Evolutionary conservation across 768 basidiomycete species (phyloP).

Genomic region (Suillus alpinus): DNA sequence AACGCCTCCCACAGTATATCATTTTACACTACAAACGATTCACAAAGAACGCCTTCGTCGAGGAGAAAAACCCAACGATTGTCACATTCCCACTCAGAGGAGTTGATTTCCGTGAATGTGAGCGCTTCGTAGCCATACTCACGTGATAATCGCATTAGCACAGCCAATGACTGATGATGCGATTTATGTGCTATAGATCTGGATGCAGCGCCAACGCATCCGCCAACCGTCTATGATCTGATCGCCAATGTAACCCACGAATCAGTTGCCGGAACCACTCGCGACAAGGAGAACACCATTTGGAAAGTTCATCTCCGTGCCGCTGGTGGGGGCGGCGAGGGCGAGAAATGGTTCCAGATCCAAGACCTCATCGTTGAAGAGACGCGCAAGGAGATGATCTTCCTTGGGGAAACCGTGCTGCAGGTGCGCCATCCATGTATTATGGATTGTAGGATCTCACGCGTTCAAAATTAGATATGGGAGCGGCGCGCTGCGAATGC

Average conservation of each 20-base stretch:
- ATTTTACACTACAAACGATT: conserved; percentile 96
- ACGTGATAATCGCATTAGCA: conserved; percentile 20
- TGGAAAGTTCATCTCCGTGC: conserved; percentile 91
- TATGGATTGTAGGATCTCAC: conserved; percentile 11
- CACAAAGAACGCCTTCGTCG: conserved; percentile 93
- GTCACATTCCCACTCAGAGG: conserved; percentile 95
- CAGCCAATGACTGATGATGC: conserved; percentile 24
- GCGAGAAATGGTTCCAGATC: conserved; percentile 94
- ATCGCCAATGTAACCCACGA: conserved; percentile 95
- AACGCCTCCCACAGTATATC: conserved; percentile 85
- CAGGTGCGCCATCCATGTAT: conserved; percentile 55
- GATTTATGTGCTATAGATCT: conserved; percentile 54
- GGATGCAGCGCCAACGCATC: conserved; percentile 59
- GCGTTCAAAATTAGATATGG: conserved; percentile 50
- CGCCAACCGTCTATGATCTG: conserved; percentile 83
- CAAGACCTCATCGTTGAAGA: conserved; percentile 97
- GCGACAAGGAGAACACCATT: conserved; percentile 85
- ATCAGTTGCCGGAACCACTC: conserved; percentile 92
- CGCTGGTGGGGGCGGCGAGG: conserved; percentile 71
- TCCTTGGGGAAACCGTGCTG: conserved; percentile 92
- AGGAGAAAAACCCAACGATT: conserved; percentile 98
- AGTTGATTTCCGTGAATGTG: conserved; percentile 90
- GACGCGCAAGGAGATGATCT: conserved; percentile 96
- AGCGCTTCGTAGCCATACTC: conserved; percentile 33
- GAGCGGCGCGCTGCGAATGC: conserved; percentile 43